Evolutionary conservation across 2,329 filamentous ascomycete genomes (phyloP).

Genomic region (Fusarium nematophilum): DNA sequence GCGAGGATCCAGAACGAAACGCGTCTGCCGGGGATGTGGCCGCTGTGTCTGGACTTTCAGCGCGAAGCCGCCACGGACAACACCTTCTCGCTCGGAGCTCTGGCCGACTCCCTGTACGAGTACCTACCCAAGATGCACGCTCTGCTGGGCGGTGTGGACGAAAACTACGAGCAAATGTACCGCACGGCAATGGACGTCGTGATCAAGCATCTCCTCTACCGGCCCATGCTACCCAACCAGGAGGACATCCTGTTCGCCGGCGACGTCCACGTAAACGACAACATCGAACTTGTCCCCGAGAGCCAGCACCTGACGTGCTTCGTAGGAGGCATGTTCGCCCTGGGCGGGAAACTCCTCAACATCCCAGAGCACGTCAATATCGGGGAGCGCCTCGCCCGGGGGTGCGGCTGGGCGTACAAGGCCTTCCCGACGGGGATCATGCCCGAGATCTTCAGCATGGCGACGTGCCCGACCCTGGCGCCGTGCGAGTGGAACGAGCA

Average conservation of each 20-base stretch:
- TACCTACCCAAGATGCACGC: slow-evolving; percentile 72
- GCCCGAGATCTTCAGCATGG: slow-evolving; percentile 65
- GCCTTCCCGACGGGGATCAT: slow-evolving; percentile 67
- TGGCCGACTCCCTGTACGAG: slow-evolving; percentile 70
- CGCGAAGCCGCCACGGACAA: slow-evolving; percentile 64
- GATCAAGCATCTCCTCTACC: slow-evolving; percentile 73
- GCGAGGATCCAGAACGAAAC: slow-evolving; percentile 75
- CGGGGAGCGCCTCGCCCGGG: slow-evolving; percentile 61
- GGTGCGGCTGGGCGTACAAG: slow-evolving; percentile 69
- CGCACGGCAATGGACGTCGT: slow-evolving; percentile 70
- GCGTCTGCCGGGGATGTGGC: slow-evolving; percentile 82
- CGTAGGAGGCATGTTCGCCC: slow-evolving; percentile 73
- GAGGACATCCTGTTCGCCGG: slow-evolving; percentile 67
- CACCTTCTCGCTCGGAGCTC: slow-evolving; percentile 63
- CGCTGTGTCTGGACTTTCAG: slow-evolving; percentile 68
- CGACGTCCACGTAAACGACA: slow-evolving; percentile 44
- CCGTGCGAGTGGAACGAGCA: slow-evolving; percentile 48
- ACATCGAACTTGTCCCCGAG: slow-evolving; percentile 42
- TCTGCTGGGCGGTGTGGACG: slow-evolving; percentile 71
- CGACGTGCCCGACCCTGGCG: slow-evolving; percentile 55
- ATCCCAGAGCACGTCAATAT: slow-evolving; percentile 59
- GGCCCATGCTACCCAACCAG: slow-evolving; percentile 72
- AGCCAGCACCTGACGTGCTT: slow-evolving; percentile 73
- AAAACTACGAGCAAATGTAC: slow-evolving; percentile 75
- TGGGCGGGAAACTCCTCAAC: slow-evolving; percentile 70